Evolutionary conservation across 169 alveolate species (phyloP), one percentile per base, ranked within the genome.

Genomic region (Babesia bigemina): DNA sequence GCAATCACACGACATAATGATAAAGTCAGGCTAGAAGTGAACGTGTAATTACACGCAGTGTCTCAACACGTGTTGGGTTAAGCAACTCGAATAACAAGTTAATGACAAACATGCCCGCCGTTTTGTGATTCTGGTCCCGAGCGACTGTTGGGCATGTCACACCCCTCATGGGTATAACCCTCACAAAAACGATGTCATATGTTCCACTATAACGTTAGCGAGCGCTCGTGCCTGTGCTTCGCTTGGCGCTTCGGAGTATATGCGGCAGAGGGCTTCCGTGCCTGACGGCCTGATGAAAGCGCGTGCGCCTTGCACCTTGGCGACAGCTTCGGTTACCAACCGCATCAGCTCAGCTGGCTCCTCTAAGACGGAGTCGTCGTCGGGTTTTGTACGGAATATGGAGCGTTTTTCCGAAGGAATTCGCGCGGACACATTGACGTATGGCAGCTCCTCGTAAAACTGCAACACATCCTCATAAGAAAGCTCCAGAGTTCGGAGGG

Each of bases 161-260:
- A 33, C 39, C 10, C 10, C 2, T 33, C 6, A 6, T 6, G 39
- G 39, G 39, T 6, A 2, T 2, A 33, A 33, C 6, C 10, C 39
- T 33, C 50, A 16, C 19, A 45, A 45, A 53, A 21, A 53, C 17
- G 42, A 14, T 10, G 0, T 21, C 61, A 53, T 14, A 10, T 53
- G 61, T 14, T 53, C 22, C 21, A 21, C 21, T 11, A 53, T 53
- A 12, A 21, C 61, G 21, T 53, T 14, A 17, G 36, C 21, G 61
- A 53, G 61, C 6, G 17, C 44, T 42, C 85, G 83, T 49, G 89
- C 91, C 49, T 79, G 63, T 42, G 79, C 92, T 28, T 53, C 55
- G n/a, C 84, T 91, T 53, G 83, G 75, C 16, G 96, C 95, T 75
- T 96, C 93, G 10, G 89, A 90, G 70, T 84, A 88, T 42, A 88